These are phyloP conservation scores for Mortierella sp. DNA, from an alignment of 371 early-diverging fungal species.

Conservation along the genomic window DNA sequence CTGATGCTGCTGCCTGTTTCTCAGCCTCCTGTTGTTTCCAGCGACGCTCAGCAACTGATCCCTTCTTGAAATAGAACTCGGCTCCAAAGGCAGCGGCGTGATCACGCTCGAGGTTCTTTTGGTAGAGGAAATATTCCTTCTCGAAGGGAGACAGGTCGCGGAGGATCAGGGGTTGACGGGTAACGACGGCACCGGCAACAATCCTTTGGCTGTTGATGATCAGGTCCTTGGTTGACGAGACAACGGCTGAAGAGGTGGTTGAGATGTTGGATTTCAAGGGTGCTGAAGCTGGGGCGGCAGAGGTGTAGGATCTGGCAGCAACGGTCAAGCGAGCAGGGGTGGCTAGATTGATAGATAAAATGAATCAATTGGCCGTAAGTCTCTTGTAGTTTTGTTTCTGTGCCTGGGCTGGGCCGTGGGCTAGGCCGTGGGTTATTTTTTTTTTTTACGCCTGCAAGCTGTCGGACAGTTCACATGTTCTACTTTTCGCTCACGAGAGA, in stretches of 20 bases:
- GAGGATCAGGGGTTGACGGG: slow-evolving; percentile 87
- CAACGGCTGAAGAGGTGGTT: slow-evolving; percentile 37
- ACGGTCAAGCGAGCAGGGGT: slow-evolving; percentile 38
- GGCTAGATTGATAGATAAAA: slow-evolving; percentile 7
- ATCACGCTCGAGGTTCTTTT: slow-evolving; percentile 77
- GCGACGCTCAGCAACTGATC: slow-evolving; percentile 84
- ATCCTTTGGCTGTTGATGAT: slow-evolving; percentile 60
- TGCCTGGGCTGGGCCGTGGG: too few species aligned
- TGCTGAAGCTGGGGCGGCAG: slow-evolving; percentile 18
- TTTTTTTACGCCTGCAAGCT: neutral
- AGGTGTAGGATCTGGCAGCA: slow-evolving; percentile 42
- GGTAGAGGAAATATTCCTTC: slow-evolving; percentile 81
- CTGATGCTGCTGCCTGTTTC: slow-evolving; percentile 23
- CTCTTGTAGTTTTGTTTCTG: neutral
- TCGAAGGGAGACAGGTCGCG: slow-evolving; percentile 83
- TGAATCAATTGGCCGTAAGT: neutral
- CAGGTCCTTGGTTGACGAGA: slow-evolving; percentile 47
- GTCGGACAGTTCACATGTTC: neutral
- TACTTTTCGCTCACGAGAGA: neutral
- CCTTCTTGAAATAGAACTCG: slow-evolving; percentile 94
- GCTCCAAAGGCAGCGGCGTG: slow-evolving; percentile 77
- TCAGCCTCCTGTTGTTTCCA: slow-evolving; percentile 69
- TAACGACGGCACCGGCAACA: slow-evolving; percentile 80
- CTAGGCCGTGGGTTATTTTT: neutral
- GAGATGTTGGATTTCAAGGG: slow-evolving; percentile 57